Evolutionary conservation across 495 filamentous ascomycete genomes (phyloP), one percentile per base, ranked within the genome.

Genomic region (Glarea lozoyensis): DNA sequence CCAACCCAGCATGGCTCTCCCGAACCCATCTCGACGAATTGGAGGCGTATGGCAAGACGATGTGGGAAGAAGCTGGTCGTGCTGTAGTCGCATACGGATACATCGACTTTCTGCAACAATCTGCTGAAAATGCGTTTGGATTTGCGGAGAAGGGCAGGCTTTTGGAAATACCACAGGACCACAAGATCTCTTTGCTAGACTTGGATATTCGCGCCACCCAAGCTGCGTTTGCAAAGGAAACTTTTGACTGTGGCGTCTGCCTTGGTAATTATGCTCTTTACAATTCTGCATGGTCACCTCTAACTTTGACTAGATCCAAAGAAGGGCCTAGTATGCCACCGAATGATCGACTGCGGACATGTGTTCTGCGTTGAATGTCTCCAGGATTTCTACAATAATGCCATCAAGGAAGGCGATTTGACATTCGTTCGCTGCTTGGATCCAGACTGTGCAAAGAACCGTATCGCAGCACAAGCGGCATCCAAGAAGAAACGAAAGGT

Each of bases 211-310:
- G 79, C 37, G 79, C 84, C 1, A 81, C 80, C 50, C 69, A 73
- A 12, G 73, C 78, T 17, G 77, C 75, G 11, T 98, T 96, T 49
- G 81, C 89, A 45, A 74, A 78, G 42, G 84, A 79, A 42, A 94
- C 88, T 0, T 96, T 88, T 52, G 80, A 92, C 32, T 98, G 92
- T 53, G 86, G 82, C 0, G 77, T 98, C 10, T 98, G 92, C 58
- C 66, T 93, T 27, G 50, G 50, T 53, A 49, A 40, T 35, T 31
- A 1, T 6, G 23, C n/a, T 27, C 13, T 19, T 29, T n/a, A 15
- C 10, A 10, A 16, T 37, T 20, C 12, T 12, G 22, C 12, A n/a
- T 32, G 32, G 10, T 37, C 37, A 22, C 11, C 16, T 17, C 49
- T 48, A 31, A 48, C 40, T 32, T 17, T 5, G 38, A 6, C 7